These are phyloP conservation scores for Termitomyces sp. DNA, from an alignment of 1,284 basidiomycete species.

Conservation along the genomic window DNA sequence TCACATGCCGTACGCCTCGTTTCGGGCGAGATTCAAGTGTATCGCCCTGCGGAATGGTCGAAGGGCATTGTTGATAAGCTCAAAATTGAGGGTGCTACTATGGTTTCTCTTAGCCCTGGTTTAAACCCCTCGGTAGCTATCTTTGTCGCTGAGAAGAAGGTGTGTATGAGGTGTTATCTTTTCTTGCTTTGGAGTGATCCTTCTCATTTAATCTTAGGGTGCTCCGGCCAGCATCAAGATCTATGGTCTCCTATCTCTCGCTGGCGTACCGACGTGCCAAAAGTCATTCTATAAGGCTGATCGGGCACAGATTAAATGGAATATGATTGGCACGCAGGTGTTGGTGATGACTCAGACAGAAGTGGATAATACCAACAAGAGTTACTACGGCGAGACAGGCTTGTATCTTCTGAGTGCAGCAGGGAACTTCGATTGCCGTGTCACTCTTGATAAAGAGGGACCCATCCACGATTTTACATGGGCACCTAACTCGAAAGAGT, in stretches of 20 bases:
- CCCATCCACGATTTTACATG: conserved; percentile 96
- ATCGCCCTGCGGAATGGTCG: conserved; percentile 72
- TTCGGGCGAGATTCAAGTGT: conserved; percentile 85
- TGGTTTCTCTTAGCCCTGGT: conserved; percentile 75
- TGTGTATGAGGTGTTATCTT: conserved; percentile 22
- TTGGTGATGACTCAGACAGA: conserved; percentile 93
- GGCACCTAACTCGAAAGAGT: conserved; percentile 98
- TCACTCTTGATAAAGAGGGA: conserved; percentile 94
- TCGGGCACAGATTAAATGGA: conserved; percentile 94
- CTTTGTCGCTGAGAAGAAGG: conserved; percentile 94
- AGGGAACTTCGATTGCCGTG: conserved; percentile 93
- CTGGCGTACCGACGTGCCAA: conserved; percentile 57
- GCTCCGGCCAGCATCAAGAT: conserved; percentile 89
- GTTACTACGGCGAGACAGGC: conserved; percentile 97
- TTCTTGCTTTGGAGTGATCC: not conserved
- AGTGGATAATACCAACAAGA: conserved; percentile 95
- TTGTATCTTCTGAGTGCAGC: conserved; percentile 91
- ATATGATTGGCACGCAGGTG: conserved; percentile 82
- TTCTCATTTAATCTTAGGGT: conserved; percentile 44
- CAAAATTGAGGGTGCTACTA: conserved; percentile 76
- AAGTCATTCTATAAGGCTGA: conserved; percentile 98
- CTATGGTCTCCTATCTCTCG: conserved; percentile 69
- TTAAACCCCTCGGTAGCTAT: conserved; percentile 82
- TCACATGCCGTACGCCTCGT: conserved; percentile 84
- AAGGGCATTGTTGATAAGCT: conserved; percentile 80